Conservation (phyloP, 306 rosid species). For the Quercus suber region DNA sequence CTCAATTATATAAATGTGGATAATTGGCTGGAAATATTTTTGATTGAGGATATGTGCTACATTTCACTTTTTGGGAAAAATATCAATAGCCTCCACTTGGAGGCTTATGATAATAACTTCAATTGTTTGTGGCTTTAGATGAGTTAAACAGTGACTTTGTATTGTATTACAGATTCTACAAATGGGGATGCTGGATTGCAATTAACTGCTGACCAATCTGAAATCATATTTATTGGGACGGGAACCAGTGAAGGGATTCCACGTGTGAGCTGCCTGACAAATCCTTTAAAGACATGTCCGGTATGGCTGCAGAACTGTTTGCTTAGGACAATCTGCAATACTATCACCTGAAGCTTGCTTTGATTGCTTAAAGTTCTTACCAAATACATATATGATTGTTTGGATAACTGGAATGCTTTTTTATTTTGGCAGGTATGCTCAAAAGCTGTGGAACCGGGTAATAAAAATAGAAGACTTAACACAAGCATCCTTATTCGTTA, state of each 20-base stretch:
- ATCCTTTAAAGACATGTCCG: slow-evolving; percentile 70
- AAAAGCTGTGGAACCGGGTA: slow-evolving; percentile 67
- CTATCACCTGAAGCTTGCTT: slow-evolving; percentile 5
- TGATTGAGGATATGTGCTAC: neutral
- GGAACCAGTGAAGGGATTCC: slow-evolving; percentile 99
- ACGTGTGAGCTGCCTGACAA: slow-evolving; percentile 78
- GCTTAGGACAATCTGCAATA: neutral
- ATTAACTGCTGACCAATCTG: slow-evolving; percentile 38
- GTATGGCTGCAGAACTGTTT: slow-evolving; percentile 30
- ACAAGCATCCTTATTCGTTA: slow-evolving; percentile 81
- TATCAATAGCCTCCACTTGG: slow-evolving; percentile 1
- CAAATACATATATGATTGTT: neutral
- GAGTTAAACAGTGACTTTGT: slow-evolving; percentile 22
- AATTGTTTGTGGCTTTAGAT: slow-evolving; percentile 8
- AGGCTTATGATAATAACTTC: neutral
- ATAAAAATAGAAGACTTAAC: slow-evolving; percentile 83
- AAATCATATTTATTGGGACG: slow-evolving; percentile 75
- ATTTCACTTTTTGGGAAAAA: neutral
- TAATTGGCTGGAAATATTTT: neutral
- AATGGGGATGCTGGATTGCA: slow-evolving; percentile 28
- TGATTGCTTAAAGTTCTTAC: slow-evolving; percentile 13
- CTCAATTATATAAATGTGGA: neutral
- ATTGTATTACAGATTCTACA: slow-evolving; percentile 37
- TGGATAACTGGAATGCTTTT: slow-evolving; percentile 7
- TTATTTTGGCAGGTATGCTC: slow-evolving; percentile 58